phyloP scores from a whole-genome alignment of 2,329 filamentous ascomycete genomes.

The Keithomyces neogunnii region DNA sequence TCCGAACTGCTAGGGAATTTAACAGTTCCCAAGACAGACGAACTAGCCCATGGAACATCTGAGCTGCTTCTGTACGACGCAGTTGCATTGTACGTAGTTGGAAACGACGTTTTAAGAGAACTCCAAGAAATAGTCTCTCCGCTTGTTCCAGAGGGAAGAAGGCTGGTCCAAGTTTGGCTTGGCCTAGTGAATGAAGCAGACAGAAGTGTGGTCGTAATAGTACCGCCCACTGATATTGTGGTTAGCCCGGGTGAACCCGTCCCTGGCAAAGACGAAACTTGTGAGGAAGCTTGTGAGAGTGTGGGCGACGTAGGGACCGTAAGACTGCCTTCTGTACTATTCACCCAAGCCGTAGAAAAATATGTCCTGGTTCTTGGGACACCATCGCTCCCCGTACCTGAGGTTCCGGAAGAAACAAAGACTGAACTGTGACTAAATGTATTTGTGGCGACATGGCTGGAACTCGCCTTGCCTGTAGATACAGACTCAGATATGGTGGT shows the following conservation, averaged over 20 bases:
- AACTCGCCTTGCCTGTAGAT: not conserved
- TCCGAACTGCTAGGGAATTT: not conserved
- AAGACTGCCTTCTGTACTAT: slow-evolving; percentile 1
- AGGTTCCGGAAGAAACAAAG: not conserved
- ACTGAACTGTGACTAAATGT: not conserved
- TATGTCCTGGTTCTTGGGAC: slow-evolving; percentile 4
- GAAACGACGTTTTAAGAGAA: not conserved
- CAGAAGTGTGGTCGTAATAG: not conserved
- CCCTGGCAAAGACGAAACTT: not conserved
- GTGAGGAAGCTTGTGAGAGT: not conserved
- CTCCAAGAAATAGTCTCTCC: not conserved
- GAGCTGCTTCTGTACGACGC: not conserved
- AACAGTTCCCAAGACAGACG: slow-evolving; percentile 3
- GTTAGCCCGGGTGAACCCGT: not conserved
- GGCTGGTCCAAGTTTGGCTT: not conserved
- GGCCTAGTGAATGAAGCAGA: not conserved
- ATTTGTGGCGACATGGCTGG: not conserved
- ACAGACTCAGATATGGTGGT: not conserved
- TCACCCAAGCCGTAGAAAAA: slow-evolving; percentile 5
- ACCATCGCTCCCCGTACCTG: not conserved
- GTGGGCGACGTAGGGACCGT: not conserved
- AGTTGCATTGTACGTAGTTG: not conserved
- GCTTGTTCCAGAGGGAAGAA: not conserved
- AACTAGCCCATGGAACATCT: not conserved
- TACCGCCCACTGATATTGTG: not conserved